These are phyloP conservation scores for Solanum sejunctum DNA, from an alignment of 257 asterid species.

Conservation along the genomic window DNA sequence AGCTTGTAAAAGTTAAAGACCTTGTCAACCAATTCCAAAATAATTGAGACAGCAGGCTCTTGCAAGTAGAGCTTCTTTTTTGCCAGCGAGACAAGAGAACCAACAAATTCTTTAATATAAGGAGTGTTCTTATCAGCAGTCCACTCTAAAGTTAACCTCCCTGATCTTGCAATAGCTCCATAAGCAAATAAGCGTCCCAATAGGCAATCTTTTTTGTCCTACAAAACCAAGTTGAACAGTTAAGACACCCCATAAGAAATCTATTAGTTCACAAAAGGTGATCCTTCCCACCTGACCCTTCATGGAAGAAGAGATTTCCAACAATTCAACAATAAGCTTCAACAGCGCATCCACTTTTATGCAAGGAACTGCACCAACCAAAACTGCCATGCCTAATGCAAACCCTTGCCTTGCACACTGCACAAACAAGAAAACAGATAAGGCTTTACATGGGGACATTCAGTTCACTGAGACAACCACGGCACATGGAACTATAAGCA, in stretches of 20 bases:
- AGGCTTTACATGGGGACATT: not conserved
- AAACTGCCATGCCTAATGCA: constrained; percentile 70
- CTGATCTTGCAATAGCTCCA: constrained; percentile 93
- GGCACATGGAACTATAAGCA: not conserved
- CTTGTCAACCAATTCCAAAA: constrained; percentile 80
- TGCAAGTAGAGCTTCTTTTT: constrained; percentile 80
- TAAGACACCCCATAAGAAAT: not conserved
- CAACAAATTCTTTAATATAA: constrained; percentile 49
- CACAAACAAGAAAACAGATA: constrained; percentile 5
- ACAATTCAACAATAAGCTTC: constrained; percentile 59
- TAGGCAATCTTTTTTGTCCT: constrained; percentile 82
- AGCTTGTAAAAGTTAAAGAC: constrained; percentile 16
- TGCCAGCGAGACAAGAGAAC: constrained; percentile 58
- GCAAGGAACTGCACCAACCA: constrained; percentile 56
- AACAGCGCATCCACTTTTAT: constrained; percentile 63
- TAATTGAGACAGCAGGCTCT: constrained; percentile 70
- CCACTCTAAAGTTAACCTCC: constrained; percentile 68
- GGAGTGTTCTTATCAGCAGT: constrained; percentile 30
- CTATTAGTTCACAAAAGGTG: not conserved
- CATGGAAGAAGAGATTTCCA: constrained; percentile 88
- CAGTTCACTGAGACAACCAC: not conserved
- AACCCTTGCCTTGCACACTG: constrained; percentile 99
- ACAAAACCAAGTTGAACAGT: constrained; percentile 10
- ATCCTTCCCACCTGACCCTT: constrained; percentile 83
- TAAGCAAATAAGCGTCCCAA: constrained; percentile 93